These are phyloP conservation scores for Oryza brachyantha DNA, from an alignment of 176 grass and related monocot species.

Conservation along the genomic window DNA sequence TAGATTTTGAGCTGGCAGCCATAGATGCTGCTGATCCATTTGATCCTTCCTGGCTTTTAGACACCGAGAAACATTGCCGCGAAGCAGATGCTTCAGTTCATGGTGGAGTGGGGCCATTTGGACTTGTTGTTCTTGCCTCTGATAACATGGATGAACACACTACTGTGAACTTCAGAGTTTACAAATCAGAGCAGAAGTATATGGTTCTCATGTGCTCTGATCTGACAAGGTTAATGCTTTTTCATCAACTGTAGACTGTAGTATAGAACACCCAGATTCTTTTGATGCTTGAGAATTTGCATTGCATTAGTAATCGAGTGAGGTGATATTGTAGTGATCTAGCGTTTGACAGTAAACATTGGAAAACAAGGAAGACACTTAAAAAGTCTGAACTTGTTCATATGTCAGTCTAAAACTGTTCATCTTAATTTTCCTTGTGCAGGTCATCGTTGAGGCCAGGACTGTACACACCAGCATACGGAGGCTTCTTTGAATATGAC, in stretches of 20 bases:
- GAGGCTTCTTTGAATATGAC: slow-evolving; percentile 69
- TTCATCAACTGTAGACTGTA: too few relatives aligned
- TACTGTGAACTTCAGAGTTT: slow-evolving; percentile 67
- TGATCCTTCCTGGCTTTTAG: slow-evolving; percentile 63
- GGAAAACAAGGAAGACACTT: not conserved
- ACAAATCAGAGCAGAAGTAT: slow-evolving; percentile 51
- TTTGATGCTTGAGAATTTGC: not conserved
- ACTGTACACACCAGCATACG: slow-evolving; percentile 65
- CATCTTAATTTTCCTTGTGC: not conserved
- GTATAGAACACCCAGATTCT: not conserved
- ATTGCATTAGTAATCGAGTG: not conserved
- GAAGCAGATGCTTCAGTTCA: slow-evolving; percentile 42
- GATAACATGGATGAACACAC: slow-evolving; percentile 63
- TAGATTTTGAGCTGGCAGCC: slow-evolving; percentile 56
- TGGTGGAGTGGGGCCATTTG: slow-evolving; percentile 69
- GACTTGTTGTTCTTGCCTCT: slow-evolving; percentile 72
- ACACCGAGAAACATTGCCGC: slow-evolving; percentile 54
- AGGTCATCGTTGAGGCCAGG: slow-evolving; percentile 69
- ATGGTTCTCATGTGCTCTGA: slow-evolving; percentile 76
- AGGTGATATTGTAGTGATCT: not conserved
- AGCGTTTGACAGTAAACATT: not conserved
- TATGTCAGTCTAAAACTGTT: too few relatives aligned
- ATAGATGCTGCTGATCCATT: slow-evolving; percentile 48
- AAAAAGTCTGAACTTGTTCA: not conserved
- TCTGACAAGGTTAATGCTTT: slow-evolving; percentile 47